phyloP scores from a whole-genome alignment of 2,329 filamentous ascomycete genomes.

The Epichloe bromicola region DNA sequence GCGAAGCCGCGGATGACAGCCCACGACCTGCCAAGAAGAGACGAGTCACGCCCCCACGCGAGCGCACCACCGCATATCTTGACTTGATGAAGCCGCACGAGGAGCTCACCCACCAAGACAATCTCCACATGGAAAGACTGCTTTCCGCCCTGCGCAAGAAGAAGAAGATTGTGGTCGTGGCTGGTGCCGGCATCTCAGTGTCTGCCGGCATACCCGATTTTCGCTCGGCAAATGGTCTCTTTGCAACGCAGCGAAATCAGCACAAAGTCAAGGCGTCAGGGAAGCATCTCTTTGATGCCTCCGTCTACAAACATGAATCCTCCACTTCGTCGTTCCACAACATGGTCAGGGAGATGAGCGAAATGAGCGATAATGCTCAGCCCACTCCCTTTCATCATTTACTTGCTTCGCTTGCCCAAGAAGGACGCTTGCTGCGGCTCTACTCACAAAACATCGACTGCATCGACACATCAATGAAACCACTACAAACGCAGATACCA shows the following conservation, averaged over 20 bases:
- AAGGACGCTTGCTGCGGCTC: constrained; percentile 75
- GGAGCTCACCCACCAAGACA: constrained; percentile 31
- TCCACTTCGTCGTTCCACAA: constrained; percentile 87
- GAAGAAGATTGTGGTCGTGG: constrained; percentile 93
- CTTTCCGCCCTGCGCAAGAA: constrained; percentile 68
- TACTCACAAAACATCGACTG: constrained; percentile 98
- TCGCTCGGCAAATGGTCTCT: constrained; percentile 79
- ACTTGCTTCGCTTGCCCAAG: constrained; percentile 75
- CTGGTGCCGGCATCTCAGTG: constrained; percentile 92
- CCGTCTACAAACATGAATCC: constrained; percentile 84
- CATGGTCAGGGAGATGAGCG: constrained; percentile 87
- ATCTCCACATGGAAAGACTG: constrained; percentile 52
- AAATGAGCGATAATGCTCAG: constrained; percentile 60
- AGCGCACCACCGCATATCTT: constrained; percentile 71
- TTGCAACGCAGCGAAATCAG: constrained; percentile 70
- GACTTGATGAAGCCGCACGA: constrained; percentile 48
- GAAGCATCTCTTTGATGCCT: constrained; percentile 93
- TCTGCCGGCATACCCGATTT: constrained; percentile 96
- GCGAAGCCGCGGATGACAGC: constrained; percentile 36
- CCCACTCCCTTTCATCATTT: constrained; percentile 90
- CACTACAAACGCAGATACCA: constrained; percentile 69
- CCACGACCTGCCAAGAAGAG: constrained; percentile 65
- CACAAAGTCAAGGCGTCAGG: constrained; percentile 83
- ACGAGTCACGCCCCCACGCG: constrained; percentile 44
- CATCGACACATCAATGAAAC: constrained; percentile 73